These are phyloP conservation scores for Ophiostoma australiae DNA, from an alignment of 2,329 filamentous ascomycete species.

Conservation along the genomic window DNA sequence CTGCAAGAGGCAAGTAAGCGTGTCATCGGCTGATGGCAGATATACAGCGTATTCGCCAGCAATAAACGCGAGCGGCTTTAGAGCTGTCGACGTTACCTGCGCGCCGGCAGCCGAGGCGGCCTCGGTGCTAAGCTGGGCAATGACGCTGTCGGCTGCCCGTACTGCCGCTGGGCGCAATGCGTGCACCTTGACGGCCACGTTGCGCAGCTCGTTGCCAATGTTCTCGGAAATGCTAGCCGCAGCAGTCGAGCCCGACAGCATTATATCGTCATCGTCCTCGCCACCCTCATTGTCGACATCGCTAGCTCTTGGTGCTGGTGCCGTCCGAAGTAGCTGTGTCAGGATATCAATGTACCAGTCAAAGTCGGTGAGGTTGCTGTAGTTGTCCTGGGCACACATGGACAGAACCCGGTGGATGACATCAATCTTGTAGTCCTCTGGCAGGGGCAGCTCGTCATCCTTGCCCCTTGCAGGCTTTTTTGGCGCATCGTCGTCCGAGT, in stretches of 20 bases:
- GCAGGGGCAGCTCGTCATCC: conserved; percentile 55
- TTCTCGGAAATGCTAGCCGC: conserved; percentile 55
- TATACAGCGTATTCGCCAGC: conserved; percentile 81
- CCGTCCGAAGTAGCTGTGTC: conserved; percentile 73
- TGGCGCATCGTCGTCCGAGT: conserved; percentile 49
- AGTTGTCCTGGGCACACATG: conserved; percentile 88
- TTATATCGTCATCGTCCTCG: conserved; percentile 35
- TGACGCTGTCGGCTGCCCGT: conserved; percentile 72
- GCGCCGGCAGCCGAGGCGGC: conserved; percentile 46
- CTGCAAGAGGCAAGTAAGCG: conserved; percentile 70
- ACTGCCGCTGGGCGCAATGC: conserved; percentile 76
- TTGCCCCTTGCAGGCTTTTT: conserved; percentile 35
- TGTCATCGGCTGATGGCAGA: conserved; percentile 64
- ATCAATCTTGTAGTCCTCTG: conserved; percentile 78
- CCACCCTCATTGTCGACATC: conserved; percentile 39
- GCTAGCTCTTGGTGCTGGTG: conserved; percentile 46
- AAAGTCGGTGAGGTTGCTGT: conserved; percentile 80
- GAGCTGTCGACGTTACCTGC: conserved; percentile 56
- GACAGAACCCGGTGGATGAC: conserved; percentile 77
- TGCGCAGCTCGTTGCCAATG: conserved; percentile 82
- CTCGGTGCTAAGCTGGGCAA: conserved; percentile 53
- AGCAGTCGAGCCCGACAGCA: conserved; percentile 24
- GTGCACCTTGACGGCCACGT: conserved; percentile 85
- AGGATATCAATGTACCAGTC: conserved; percentile 96
- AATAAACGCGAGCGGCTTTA: conserved; percentile 77